Evolutionary conservation across 192 early-diverging fungal species (phyloP).

Genomic region (Backusella macrospora): DNA sequence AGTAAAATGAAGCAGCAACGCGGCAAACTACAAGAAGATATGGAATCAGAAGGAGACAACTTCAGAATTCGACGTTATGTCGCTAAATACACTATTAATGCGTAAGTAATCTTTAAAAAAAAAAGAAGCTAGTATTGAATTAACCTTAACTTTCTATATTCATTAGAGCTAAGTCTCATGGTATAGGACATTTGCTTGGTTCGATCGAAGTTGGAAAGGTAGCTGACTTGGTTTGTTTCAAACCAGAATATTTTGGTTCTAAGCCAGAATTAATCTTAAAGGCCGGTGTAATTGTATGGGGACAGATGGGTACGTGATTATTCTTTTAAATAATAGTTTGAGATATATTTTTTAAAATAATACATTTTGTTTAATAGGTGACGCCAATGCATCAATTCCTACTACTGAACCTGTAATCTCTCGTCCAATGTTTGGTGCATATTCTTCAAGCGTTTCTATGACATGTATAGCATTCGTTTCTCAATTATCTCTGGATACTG

Average conservation of each 20-base stretch:
- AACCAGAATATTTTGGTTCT: conserved; percentile 84
- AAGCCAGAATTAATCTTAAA: conserved; percentile 89
- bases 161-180: conserved; percentile 81
- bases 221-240: conserved; percentile 89
- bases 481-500: conserved; percentile 64
- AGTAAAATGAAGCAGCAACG: conserved; percentile 92
- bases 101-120: conserved; percentile 53
- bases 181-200: conserved; percentile 84
- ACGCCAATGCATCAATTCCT: conserved; percentile 95
- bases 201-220: conserved; percentile 93
- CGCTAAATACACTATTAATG: conserved; percentile 98
- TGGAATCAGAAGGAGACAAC: conserved; percentile 71
- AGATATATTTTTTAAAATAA: not conserved
- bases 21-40: conserved; percentile 59
- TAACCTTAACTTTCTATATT: not conserved
- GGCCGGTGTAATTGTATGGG: conserved; percentile 83
- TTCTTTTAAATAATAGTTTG: not conserved
- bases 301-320: conserved; percentile 64
- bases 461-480: conserved; percentile 86
- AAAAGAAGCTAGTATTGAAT: not conserved
- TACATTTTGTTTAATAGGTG: conserved; percentile 42
- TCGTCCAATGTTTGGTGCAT: conserved; percentile 86
- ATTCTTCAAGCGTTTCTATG: conserved; percentile 59
- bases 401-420: conserved; percentile 87
- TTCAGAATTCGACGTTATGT: conserved; percentile 89